Evolutionary conservation across 1,284 basidiomycete species (phyloP).

Genomic region (Tylopilus orsonianus): DNA sequence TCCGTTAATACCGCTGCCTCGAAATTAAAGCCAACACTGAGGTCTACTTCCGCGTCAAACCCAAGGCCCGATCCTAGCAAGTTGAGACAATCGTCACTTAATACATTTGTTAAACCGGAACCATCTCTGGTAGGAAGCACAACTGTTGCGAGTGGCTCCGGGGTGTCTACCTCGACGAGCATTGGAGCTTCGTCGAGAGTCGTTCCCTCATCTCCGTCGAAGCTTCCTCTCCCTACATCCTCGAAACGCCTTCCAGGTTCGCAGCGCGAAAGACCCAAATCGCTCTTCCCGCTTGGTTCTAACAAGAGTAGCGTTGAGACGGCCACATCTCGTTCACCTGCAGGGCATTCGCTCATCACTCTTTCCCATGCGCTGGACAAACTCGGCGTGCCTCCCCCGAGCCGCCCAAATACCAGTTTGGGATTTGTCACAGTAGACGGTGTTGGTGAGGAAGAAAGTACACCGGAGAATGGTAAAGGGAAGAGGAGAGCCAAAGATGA

Average conservation of each 20-base stretch:
- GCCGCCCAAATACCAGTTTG: slow-evolving; percentile 62
- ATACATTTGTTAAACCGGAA: slow-evolving; percentile 25
- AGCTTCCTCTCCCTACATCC: slow-evolving; percentile 29
- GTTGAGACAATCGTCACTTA: slow-evolving; percentile 30
- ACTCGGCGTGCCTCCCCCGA: slow-evolving; percentile 58
- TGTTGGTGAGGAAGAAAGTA: slow-evolving; percentile 16
- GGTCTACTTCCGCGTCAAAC: slow-evolving; percentile 17
- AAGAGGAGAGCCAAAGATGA: slow-evolving; percentile 29
- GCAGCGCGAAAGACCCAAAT: slow-evolving; percentile 6
- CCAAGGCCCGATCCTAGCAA: slow-evolving; percentile 15
- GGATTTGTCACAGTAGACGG: slow-evolving; percentile 47
- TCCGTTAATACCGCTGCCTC: background rate
- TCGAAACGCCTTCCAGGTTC: slow-evolving; percentile 13
- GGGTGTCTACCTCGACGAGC: slow-evolving; percentile 4
- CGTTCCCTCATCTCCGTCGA: slow-evolving; percentile 22
- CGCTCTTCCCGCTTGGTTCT: slow-evolving; percentile 4
- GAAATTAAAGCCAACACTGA: slow-evolving; percentile 8
- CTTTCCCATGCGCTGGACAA: slow-evolving; percentile 62
- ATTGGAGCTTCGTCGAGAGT: slow-evolving; percentile 1
- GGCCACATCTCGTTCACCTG: slow-evolving; percentile 1
- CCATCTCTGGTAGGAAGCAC: background rate
- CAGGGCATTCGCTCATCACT: slow-evolving; percentile 38
- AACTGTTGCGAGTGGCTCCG: background rate
- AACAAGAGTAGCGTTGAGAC: background rate
- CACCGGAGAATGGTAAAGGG: slow-evolving; percentile 16